phyloP scores from a whole-genome alignment of 257 asterid species.

The Vinca minor region DNA sequence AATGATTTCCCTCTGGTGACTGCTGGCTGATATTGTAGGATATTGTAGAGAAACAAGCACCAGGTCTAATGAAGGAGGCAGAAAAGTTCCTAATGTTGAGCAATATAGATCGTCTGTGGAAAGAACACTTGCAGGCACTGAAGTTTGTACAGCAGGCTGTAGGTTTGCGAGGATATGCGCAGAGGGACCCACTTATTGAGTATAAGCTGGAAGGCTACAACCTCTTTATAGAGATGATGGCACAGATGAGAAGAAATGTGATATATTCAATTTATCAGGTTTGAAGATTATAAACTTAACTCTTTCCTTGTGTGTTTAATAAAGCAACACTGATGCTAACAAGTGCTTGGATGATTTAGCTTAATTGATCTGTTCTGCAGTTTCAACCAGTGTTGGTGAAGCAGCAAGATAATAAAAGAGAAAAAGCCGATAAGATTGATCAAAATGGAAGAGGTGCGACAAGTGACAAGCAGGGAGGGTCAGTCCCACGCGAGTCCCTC shows the following conservation, averaged over 20 bases:
- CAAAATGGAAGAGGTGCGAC: slow-evolving; percentile 36
- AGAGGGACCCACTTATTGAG: slow-evolving; percentile 94
- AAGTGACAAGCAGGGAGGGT: slow-evolving; percentile 13
- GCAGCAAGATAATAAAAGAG: slow-evolving; percentile 41
- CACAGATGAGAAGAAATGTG: slow-evolving; percentile 87
- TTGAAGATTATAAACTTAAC: not conserved
- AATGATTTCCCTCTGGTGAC: slow-evolving; percentile 1
- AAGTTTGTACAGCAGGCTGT: slow-evolving; percentile 99
- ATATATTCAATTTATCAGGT: slow-evolving; percentile 97
- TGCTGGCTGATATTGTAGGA: slow-evolving; percentile 44
- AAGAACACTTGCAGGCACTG: slow-evolving; percentile 97
- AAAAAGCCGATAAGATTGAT: slow-evolving; percentile 30
- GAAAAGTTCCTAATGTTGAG: slow-evolving; percentile 84
- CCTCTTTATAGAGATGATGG: slow-evolving; percentile 99
- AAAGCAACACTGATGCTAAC: not conserved
- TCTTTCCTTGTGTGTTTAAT: not conserved
- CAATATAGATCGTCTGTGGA: slow-evolving; percentile 95
- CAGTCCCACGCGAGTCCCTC: slow-evolving; percentile 21
- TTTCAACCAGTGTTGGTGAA: slow-evolving; percentile 83
- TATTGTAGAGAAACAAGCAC: slow-evolving; percentile 87
- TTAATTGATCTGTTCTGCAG: slow-evolving; percentile 32
- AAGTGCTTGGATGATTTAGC: slow-evolving; percentile 4
- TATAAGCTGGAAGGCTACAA: slow-evolving; percentile 98
- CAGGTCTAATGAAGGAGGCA: slow-evolving; percentile 94
- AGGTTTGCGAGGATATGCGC: slow-evolving; percentile 95